Evolutionary conservation across 164 flowering plant genomes (phyloP).

Genomic region (Pachysandra terminalis): DNA sequence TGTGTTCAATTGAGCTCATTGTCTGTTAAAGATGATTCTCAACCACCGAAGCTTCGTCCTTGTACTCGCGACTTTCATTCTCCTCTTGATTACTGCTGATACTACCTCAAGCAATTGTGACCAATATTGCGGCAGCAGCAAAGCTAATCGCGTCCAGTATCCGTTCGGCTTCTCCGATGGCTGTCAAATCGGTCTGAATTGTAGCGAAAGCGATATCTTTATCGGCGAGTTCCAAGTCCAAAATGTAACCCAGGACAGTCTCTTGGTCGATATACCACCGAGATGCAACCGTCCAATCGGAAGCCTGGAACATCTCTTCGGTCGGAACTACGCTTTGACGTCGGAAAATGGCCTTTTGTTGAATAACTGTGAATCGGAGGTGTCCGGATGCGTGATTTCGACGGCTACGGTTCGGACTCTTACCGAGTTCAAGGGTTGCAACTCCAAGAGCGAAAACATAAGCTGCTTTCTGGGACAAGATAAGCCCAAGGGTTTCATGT

Average conservation of each 20-base stretch:
- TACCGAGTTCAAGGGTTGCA: constrained; percentile 28
- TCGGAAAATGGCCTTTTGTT: constrained; percentile 53
- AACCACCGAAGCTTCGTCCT: neutral
- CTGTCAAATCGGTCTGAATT: constrained; percentile 61
- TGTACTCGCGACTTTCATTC: constrained; percentile 5
- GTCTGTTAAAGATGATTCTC: neutral
- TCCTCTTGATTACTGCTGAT: constrained; percentile 2
- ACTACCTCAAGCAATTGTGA: constrained; percentile 18
- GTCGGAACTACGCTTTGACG: constrained; percentile 45
- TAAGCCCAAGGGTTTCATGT: constrained; percentile 19
- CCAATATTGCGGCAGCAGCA: constrained; percentile 29
- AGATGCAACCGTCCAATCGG: constrained; percentile 50
- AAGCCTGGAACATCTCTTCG: constrained; percentile 25
- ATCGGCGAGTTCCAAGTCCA: constrained; percentile 42
- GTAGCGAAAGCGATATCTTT: constrained; percentile 26
- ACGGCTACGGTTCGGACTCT: constrained; percentile 23
- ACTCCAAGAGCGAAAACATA: constrained; percentile 6
- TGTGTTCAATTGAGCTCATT: neutral
- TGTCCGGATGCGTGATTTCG: constrained; percentile 33
- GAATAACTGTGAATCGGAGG: constrained; percentile 33
- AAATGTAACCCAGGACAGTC: constrained; percentile 22
- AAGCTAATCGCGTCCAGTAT: constrained; percentile 23
- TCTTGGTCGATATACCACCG: constrained; percentile 38
- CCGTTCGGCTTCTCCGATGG: constrained; percentile 77
- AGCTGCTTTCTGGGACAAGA: constrained; percentile 40